Percentiles rank a stretch among this genome's conserved stretches.
These are phyloP conservation scores for Skeletonema marinoi DNA, from an alignment of 108 stramenopile species.

Conservation along the genomic window DNA sequence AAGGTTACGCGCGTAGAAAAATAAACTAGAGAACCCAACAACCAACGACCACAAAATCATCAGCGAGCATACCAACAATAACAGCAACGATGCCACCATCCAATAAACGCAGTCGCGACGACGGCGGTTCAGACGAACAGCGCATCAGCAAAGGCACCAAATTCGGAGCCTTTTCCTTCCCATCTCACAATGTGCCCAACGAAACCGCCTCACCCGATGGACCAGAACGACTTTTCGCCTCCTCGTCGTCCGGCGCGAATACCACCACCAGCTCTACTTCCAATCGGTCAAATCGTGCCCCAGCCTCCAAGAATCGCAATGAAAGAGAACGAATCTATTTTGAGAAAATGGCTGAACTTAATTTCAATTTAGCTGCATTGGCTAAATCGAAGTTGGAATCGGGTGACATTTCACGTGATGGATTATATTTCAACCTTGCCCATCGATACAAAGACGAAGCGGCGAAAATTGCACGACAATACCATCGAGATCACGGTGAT, in stretches of 20 bases:
- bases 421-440: neutral
- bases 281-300: no score
- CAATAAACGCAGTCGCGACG: constrained; percentile 9
- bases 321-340: neutral
- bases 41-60: neutral
- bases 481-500: constrained; percentile 28
- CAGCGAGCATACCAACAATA: neutral
- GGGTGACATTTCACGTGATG: neutral
- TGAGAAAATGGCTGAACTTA: constrained; percentile 12
- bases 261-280: neutral
- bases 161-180: neutral
- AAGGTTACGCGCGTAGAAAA: no score
- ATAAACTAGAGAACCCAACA: neutral
- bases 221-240: neutral
- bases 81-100: constrained; percentile 1
- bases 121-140: neutral
- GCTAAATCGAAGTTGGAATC: neutral
- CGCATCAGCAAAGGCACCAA: neutral
- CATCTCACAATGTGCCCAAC: neutral
- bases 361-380: neutral
- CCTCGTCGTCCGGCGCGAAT: neutral
- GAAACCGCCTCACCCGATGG: constrained; percentile 5
- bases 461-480: neutral
- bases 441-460: constrained; percentile 14
- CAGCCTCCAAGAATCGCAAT: neutral